Evolutionary conservation across 2,329 filamentous ascomycete species (phyloP), one percentile per base, ranked within the genome.

Genomic region (Colletotrichum camelliae): DNA sequence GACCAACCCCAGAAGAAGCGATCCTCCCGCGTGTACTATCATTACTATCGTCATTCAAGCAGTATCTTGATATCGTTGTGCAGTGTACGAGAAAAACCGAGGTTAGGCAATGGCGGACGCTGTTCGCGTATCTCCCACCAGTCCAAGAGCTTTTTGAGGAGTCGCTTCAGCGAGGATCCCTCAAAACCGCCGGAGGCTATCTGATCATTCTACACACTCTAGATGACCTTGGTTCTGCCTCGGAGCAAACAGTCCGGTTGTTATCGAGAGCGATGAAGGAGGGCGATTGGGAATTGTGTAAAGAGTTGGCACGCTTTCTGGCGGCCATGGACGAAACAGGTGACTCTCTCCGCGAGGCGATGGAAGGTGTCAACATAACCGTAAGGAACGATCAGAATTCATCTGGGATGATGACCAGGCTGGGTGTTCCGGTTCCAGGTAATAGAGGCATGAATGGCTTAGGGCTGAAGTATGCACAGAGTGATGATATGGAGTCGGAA

Each of bases 81-180:
- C 97, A 98, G 85, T 99, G 97, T 85, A 98, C 97, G 2, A 94
- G 97, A 70, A 99, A 99, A 85, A 99, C 97, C 0, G 97, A 99
- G 82, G 93, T 98, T 9, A 93, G 96, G 52, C 98, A 95, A 72
- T 99, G 97, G 97, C 93, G 94, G 75, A 98, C 97, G 1, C 89
- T 99, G 1, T 99, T 99, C 83, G 92, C 93, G 6, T 96, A 98
- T 80, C 89, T 99, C 1, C 97, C 97, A 1, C 95, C 96, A 1
- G 95, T 96, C 5, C 94, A 96, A 80, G 94, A 97, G 79, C 90
- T 99, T 1, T 99, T 99, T 80, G 96, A 99, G 83, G 95, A 98
- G 83, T 96, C 96, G 6, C 87, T 99, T 12, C 92, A 94, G 78
- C 92, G 95, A 72, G 96, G 95, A 4, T 95, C 94, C 5, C 88